phyloP scores from a whole-genome alignment of 148 eudicot genomes.

The Silene conica region DNA sequence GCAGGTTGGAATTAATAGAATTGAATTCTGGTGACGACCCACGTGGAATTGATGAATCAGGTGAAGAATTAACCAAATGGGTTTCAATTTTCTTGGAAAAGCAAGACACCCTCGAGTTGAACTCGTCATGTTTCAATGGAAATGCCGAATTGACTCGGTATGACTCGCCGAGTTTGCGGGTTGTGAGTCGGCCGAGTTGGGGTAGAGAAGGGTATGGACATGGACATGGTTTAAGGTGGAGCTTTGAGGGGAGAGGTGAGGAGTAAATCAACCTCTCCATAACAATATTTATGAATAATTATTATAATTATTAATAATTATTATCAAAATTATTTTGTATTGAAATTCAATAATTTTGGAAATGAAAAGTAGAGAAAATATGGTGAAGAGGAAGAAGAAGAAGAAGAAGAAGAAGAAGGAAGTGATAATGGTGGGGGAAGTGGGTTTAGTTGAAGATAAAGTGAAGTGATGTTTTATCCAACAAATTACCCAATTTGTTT shows the following conservation, averaged over 20 bases:
- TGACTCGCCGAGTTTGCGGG: conserved; percentile 25
- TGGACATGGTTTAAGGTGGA: conserved; percentile 27
- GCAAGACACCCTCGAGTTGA: conserved; percentile 17
- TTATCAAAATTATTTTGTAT: not conserved
- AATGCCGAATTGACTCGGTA: conserved; percentile 22
- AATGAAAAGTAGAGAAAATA: not conserved
- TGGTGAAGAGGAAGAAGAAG: not conserved
- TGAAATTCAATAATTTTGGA: too few relatives aligned
- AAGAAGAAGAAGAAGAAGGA: not conserved
- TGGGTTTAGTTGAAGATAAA: not conserved
- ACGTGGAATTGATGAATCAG: conserved; percentile 4
- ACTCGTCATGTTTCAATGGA: conserved; percentile 1
- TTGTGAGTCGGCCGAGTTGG: conserved; percentile 27
- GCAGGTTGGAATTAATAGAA: not conserved
- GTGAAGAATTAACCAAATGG: conserved; percentile 4
- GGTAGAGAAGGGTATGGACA: conserved; percentile 26
- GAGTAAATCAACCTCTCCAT: conserved; percentile 67
- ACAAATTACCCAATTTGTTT: not conserved
- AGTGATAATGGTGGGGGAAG: not conserved
- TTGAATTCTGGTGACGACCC: conserved; percentile 21
- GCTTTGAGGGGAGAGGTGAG: conserved; percentile 32
- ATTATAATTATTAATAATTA: not conserved
- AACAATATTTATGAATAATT: not conserved
- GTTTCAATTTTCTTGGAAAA: conserved; percentile 8
- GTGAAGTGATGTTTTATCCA: not conserved